phyloP scores from a whole-genome alignment of 371 early-diverging fungal species.

The Syncephalastrum contaminatum region DNA sequence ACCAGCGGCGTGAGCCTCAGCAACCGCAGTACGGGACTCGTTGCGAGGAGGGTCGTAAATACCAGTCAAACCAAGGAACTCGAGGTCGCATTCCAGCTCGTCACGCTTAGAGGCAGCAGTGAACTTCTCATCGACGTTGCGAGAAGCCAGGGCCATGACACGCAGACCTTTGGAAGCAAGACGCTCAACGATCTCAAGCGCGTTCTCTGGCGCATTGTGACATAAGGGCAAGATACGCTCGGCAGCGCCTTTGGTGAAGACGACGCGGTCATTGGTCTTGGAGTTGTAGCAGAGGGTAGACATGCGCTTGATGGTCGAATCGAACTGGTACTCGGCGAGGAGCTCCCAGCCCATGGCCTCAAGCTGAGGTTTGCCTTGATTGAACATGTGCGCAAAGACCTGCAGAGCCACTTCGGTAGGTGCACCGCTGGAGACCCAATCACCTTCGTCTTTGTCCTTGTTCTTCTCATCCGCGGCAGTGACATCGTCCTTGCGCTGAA shows the following conservation, averaged over 20 bases:
- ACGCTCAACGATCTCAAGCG: conserved; percentile 16
- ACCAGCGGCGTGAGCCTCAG: conserved; percentile 84
- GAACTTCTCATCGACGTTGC: conserved; percentile 26
- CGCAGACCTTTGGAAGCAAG: conserved; percentile 40
- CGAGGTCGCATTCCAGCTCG: conserved; percentile 62
- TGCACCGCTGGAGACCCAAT: conserved; percentile 29
- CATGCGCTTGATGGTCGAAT: conserved; percentile 85
- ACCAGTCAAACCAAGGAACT: conserved; percentile 85
- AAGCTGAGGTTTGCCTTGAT: conserved; percentile 57
- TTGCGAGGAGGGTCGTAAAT: conserved; percentile 88
- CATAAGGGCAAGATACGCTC: conserved; percentile 37
- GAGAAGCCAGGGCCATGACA: conserved; percentile 63
- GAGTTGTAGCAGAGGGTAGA: conserved; percentile 27
- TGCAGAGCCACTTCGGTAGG: conserved; percentile 59
- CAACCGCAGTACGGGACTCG: conserved; percentile 70
- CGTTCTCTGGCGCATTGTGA: conserved; percentile 16
- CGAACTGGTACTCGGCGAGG: conserved; percentile 70
- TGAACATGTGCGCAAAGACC: conserved; percentile 68
- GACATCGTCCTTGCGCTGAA: conserved; percentile 16
- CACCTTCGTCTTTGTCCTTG: conserved; percentile 16
- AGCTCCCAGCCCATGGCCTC: conserved; percentile 51
- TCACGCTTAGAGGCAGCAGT: conserved; percentile 43
- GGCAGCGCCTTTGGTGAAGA: conserved; percentile 71
- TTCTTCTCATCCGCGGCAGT: conserved; percentile 29
- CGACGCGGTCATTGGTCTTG: conserved; percentile 39